These are phyloP conservation scores for Megacollybia marginata DNA, from an alignment of 768 basidiomycete genomes.

Conservation along the genomic window DNA sequence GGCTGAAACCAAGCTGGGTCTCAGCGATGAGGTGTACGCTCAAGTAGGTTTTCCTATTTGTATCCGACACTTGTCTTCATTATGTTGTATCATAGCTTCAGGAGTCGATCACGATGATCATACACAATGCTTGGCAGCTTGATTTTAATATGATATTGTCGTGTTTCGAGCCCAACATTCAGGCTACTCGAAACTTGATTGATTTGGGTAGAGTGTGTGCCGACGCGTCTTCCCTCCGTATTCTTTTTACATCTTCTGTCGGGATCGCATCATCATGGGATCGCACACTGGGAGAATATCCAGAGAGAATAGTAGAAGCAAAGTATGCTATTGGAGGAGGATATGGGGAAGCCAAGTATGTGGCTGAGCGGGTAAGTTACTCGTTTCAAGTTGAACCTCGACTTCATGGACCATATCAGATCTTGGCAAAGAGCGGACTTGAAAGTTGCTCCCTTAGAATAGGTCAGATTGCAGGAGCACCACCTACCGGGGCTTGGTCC, in stretches of 20 bases:
- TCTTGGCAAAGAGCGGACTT: conserved; percentile 13
- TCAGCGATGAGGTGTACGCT: conserved; percentile 11
- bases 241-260: conserved; percentile 26
- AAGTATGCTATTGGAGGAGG: conserved; percentile 6
- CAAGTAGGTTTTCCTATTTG: conserved; percentile 9
- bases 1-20: conserved; percentile 9
- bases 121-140: conserved; percentile 34
- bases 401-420: conserved; percentile 3
- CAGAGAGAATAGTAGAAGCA: conserved; percentile 7
- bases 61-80: conserved; percentile 1
- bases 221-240: conserved; percentile 8
- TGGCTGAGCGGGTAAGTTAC: conserved; percentile 8
- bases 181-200: conserved; percentile 28
- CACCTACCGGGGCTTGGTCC: conserved; percentile 28
- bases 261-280: conserved; percentile 12
- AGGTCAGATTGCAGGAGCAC: conserved; percentile 29
- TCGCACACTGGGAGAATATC: conserved; percentile 4
- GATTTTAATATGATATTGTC: conserved; percentile 33
- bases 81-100: neutral
- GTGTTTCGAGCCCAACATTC: conserved; percentile 33
- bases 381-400: neutral
- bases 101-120: conserved; percentile 17
- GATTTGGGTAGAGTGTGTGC: conserved; percentile 18
- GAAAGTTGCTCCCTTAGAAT: conserved; percentile 12
- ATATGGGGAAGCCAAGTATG: conserved; percentile 14